phyloP scores from a whole-genome alignment of 805 yeast genomes.

The Tetrapisispora fleetii region DNA sequence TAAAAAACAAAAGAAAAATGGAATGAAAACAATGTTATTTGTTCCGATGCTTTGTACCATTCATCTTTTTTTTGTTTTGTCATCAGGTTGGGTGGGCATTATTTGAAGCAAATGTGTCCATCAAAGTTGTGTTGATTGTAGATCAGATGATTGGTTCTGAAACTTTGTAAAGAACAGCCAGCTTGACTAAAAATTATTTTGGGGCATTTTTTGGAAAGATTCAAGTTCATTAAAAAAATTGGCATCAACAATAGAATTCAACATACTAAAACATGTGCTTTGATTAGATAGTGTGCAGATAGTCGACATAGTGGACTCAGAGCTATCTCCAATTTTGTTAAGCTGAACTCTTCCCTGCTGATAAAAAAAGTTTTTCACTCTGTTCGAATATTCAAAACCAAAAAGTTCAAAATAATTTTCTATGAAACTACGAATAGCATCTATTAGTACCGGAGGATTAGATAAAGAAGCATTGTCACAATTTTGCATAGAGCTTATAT shows the following conservation, averaged over 20 bases:
- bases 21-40: neutral
- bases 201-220: neutral
- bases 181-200: neutral
- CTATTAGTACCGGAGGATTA: neutral
- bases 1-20: neutral
- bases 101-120: neutral
- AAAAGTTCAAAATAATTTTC: conserved; percentile 15
- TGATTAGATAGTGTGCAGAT: neutral
- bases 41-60: neutral
- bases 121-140: neutral
- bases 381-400: conserved; percentile 17
- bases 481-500: conserved; percentile 11
- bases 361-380: conserved; percentile 7
- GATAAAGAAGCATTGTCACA: neutral
- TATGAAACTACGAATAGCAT: conserved; percentile 9
- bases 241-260: neutral
- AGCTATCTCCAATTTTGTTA: neutral
- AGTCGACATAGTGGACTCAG: neutral
- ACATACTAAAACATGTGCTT: neutral
- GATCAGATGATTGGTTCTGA: no score
- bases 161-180: no score
- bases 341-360: neutral
- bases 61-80: no score
- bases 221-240: neutral
- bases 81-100: neutral